Base-by-base conservation (phyloP, 768 basidiomycete species). In the Podaxis sp. region DNA sequence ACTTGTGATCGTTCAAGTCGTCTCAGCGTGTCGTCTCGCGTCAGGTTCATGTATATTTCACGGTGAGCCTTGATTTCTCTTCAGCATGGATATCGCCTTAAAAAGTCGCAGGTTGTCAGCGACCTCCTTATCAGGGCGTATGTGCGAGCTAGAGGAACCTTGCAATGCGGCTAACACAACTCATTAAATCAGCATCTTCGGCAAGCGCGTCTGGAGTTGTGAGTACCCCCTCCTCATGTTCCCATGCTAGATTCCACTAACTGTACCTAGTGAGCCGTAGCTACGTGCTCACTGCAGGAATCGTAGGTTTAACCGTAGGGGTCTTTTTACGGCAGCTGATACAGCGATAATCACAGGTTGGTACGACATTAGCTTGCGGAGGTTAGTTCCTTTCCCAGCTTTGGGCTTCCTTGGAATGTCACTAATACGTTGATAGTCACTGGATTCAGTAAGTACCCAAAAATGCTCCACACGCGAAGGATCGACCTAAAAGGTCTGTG, bases 81-180 rank as follows among this genome's bases (percentile, higher is more conserved):
- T n/a, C n/a, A 8, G 6, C 19, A 9, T 33, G 8, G 17, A 22
- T 4, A 37, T 12, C 38, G 6, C 24, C 38, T 38, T 1, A 49
- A 4, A 9, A 2, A 9, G 7, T 22, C n/a, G 11, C 15, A 71
- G 70, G 66, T 66, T 25, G 57, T 67, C 27, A 69, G 67, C 50
- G 69, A 70, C 51, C 61, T 71, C 9, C 65, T 65, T 17, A 69
- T 71, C 25, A 64, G 71, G 49, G 55, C 58, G 67, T 69, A 56
- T 25, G 64, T 58, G 11, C 15, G 11, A 49, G 37, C 43, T 19
- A 19, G n/a, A 19, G 43, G 19, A 19, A 46, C 17, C 9, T 1
- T 17, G 3, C 17, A 19, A n/a, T n/a, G n/a, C 17, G 7, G 1
- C 43, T 46, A 2, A 46, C n/a, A 17, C 15, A 11, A 2, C 13